Conservation (phyloP, 306 rosid genomes). For the Dryas alaskensis region DNA sequence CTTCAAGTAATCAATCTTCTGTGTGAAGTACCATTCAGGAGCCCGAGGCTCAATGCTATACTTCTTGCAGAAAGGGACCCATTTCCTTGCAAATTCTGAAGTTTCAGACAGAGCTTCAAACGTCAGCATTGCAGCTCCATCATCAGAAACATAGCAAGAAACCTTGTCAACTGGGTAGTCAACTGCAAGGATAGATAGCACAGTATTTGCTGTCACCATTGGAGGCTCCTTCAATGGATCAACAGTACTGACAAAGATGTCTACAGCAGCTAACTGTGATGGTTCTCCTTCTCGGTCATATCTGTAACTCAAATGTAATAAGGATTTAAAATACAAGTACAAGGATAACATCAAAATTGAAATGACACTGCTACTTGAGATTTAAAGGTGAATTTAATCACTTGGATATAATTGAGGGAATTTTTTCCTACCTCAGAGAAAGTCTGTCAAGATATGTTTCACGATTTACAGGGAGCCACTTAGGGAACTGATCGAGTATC, state of each 20-base stretch:
- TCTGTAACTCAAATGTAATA: slow-evolving; percentile 42
- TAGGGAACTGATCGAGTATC: slow-evolving; percentile 97
- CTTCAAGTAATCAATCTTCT: slow-evolving; percentile 91
- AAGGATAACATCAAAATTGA: slow-evolving; percentile 4
- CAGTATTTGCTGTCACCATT: slow-evolving; percentile 94
- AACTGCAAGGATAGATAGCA: slow-evolving; percentile 88
- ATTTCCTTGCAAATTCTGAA: slow-evolving; percentile 83
- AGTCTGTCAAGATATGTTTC: slow-evolving; percentile 96
- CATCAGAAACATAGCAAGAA: slow-evolving; percentile 97
- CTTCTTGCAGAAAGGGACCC: slow-evolving; percentile 93
- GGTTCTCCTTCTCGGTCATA: slow-evolving; percentile 95
- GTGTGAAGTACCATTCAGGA: slow-evolving; percentile 96
- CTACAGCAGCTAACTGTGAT: slow-evolving; percentile 89
- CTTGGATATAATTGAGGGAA: not conserved
- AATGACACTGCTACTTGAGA: slow-evolving; percentile 10
- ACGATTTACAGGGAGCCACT: slow-evolving; percentile 97
- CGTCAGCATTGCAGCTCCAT: slow-evolving; percentile 98
- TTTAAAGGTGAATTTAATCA: not conserved
- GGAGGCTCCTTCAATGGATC: slow-evolving; percentile 98
- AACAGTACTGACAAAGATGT: slow-evolving; percentile 94
- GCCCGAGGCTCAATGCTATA: slow-evolving; percentile 92
- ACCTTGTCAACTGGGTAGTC: slow-evolving; percentile 98
- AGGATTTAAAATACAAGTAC: slow-evolving; percentile 26
- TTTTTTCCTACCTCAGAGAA: slow-evolving; percentile 57
- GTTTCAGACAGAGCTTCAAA: slow-evolving; percentile 95